Evolutionary conservation across 2,329 filamentous ascomycete genomes (phyloP), one percentile per base, ranked within the genome.

Genomic region (Akanthomyces lecanii): DNA sequence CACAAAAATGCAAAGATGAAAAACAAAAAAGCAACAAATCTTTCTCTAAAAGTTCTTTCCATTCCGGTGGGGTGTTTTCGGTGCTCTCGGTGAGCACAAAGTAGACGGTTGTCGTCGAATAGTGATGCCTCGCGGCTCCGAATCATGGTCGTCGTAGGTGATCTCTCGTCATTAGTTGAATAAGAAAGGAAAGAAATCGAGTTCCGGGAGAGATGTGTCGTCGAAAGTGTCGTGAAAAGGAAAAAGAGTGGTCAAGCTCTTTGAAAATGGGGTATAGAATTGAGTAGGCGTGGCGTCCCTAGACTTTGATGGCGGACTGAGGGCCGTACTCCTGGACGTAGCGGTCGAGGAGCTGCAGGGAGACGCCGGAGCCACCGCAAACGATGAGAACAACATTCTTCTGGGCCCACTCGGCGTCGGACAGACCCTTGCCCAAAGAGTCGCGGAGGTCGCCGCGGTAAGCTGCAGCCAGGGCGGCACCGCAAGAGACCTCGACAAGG

Each of bases 401-500:
- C 63, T 83, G 77, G 0, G 80, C 78, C 75, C 82, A 87, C 66
- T 91, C 82, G 40, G 82, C 82, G 38, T 85, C 83, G 1, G 75
- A 74, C 58, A 84, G 57, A 0, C 74, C 78, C 54, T 75, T 69
- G 0, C 88, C 85, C 0, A 92, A 76, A 11, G 85, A 76, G 68
- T 81, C 79, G 70, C 87, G 82, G 70, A 96, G 71, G 47, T 83
- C 75, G 0, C 83, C 86, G 47, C 84, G 84, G 69, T 91, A 92
- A 64, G 81, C 86, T 3, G 85, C 73, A 1, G 89, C 91, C 14
- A 96, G 76, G 59, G 89, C 89, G 6, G 94, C 92, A 0, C 93
- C 92, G 73, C 94, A 97, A 0, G 92, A 87, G 42, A 89, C 80
- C 78, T 98, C 94, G 3, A 97, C 91, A 63, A 97, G 79, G 63